Percentiles rank a stretch among this genome's conserved stretches.
Evolutionary conservation across 116 monocot genomes (phyloP).

Genomic region (Cymodocea nodosa): DNA sequence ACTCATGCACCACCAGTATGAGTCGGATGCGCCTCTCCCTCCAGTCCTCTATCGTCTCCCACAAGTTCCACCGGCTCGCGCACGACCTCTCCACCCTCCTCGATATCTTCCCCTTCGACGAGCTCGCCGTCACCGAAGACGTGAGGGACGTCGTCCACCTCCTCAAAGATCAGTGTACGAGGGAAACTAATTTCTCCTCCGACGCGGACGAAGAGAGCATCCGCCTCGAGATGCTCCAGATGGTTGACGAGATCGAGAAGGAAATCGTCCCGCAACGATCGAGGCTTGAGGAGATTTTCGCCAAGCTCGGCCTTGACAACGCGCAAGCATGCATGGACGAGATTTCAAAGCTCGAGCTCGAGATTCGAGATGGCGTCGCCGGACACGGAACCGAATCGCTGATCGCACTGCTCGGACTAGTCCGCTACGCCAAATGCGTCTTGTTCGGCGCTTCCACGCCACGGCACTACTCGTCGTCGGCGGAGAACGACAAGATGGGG

Average conservation of each 20-base stretch:
- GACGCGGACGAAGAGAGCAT: conserved; percentile 20
- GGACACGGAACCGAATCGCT: conserved; percentile 23
- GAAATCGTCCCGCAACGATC: conserved; percentile 30
- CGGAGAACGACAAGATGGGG: background rate
- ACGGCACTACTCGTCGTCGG: conserved; percentile 3
- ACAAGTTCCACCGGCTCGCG: conserved; percentile 30
- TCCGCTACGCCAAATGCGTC: conserved; percentile 75
- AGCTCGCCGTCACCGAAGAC: conserved; percentile 38
- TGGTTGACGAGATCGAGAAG: conserved; percentile 41
- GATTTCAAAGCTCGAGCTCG: conserved; percentile 50
- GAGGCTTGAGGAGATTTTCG: conserved; percentile 33
- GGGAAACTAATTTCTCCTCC: background rate
- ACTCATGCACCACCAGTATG: conserved; percentile 20
- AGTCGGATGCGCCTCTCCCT: conserved; percentile 43
- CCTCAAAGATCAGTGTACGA: conserved; percentile 38
- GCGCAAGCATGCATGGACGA: conserved; percentile 35
- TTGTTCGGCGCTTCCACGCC: conserved; percentile 61
- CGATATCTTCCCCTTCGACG: conserved; percentile 42
- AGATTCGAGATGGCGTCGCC: conserved; percentile 41
- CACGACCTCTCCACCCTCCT: conserved; percentile 49
- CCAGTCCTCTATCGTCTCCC: conserved; percentile 14
- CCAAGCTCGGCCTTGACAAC: conserved; percentile 36
- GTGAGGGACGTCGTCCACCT: conserved; percentile 44
- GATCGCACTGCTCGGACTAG: conserved; percentile 54
- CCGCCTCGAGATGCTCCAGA: conserved; percentile 26